These are phyloP conservation scores for Zygoascus tannicola DNA, from an alignment of 805 yeast genomes.

Conservation along the genomic window DNA sequence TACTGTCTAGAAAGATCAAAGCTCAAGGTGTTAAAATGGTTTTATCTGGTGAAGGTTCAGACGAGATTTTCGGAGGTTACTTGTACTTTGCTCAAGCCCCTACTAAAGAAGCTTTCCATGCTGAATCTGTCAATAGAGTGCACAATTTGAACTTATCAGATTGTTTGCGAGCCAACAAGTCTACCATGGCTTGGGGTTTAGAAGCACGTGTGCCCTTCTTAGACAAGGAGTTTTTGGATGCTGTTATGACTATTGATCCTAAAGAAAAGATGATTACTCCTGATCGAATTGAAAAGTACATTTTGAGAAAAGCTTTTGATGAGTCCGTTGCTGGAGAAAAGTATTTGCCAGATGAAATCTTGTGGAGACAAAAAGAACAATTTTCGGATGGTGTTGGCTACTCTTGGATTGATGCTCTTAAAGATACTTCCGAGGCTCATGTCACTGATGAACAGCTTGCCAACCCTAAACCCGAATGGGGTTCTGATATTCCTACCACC, in stretches of 20 bases:
- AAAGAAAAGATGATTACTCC: conserved; percentile 76
- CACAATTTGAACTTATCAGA: conserved; percentile 96
- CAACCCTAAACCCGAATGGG: conserved; percentile 93
- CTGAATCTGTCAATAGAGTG: conserved; percentile 91
- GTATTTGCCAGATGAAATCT: conserved; percentile 90
- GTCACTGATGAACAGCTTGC: conserved; percentile 87
- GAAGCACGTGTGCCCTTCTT: conserved; percentile 99
- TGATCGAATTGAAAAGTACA: conserved; percentile 85
- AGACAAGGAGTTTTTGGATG: conserved; percentile 85
- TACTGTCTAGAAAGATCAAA: conserved; percentile 90
- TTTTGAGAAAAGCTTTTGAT: conserved; percentile 95
- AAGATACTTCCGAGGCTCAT: conserved; percentile 83
- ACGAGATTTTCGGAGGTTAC: conserved; percentile 98
- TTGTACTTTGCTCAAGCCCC: conserved; percentile 97
- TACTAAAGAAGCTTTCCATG: conserved; percentile 82
- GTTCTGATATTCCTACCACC: conserved; percentile 85
- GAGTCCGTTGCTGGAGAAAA: conserved; percentile 43
- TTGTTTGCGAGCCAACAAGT: conserved; percentile 97
- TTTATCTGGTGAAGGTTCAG: conserved; percentile 97
- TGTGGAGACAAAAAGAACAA: conserved; percentile 99
- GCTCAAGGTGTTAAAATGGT: conserved; percentile 99
- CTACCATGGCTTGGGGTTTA: conserved; percentile 99
- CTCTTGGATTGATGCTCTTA: conserved; percentile 97
- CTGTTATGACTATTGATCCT: conserved; percentile 92
- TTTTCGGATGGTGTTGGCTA: conserved; percentile 99